Base-by-base conservation (phyloP, 805 yeast species). In the Danielozyma ontarioensis region DNA sequence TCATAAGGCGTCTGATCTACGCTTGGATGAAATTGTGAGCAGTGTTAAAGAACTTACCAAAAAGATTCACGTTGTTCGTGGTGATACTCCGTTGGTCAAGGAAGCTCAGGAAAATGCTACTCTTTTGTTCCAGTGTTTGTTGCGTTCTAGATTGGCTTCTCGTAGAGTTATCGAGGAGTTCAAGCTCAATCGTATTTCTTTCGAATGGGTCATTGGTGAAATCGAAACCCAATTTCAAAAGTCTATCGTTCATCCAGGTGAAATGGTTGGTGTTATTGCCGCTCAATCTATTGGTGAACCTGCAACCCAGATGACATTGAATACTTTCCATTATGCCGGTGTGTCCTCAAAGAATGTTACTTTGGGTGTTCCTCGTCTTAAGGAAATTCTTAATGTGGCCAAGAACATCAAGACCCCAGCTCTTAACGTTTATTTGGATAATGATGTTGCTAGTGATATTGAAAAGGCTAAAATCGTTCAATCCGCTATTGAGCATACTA, bases 321-420 rank as follows among this genome's bases (percentile, higher is more conserved):
- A 89, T 55, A 89, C 97, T 48, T 89, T 88, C 89, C 96, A 88
- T 70, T 88, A 86, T 70, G 96, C 96, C 13, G 96, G 96, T 81
- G 96, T 88, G 39, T 88, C 95, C 22, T 85, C 96, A 3, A 88
- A 87, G 80, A 88, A 88, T 60, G 96, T 88, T 42, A 88, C 96
- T 3, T 76, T 90, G 45, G 96, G 96, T 78, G 96, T 88, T 55
- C 97, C 97, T 40, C 94, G 97, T 74, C 75, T 89, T 61, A 89
- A 89, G 76, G 97, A 89, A 70, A 93, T 93, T 77, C 76, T 93
- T 62, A 90, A 90, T 59, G 98, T 93, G 45, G 99, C 99, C 8
- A 93, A 93, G 69, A 90, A 86, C 52, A 89, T 93, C 73, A 93
- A 90, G 66, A 93, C 99, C n/a, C 99, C 99, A n/a, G 94, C 96